Percentiles rank a stretch among this genome's conserved stretches.
These are phyloP conservation scores for Prunella vulgaris DNA, from an alignment of 257 asterid genomes.

Conservation along the genomic window DNA sequence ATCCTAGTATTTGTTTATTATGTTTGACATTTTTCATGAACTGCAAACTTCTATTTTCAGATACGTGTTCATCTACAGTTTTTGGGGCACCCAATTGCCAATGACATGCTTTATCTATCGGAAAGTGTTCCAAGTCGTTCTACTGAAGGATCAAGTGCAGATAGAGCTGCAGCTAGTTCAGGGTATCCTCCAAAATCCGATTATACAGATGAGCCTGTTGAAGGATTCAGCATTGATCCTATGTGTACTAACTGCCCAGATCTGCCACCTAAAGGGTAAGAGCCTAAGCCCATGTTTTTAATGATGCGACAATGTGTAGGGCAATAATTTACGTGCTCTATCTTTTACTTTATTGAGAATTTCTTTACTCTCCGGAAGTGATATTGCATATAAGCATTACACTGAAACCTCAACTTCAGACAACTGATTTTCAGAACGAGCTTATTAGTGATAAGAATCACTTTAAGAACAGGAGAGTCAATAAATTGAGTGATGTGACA, in stretches of 20 bases:
- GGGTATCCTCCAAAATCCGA: slow-evolving; percentile 24
- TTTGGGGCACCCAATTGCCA: slow-evolving; percentile 90
- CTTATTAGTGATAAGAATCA: background rate
- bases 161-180: slow-evolving; percentile 52
- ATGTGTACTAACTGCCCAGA: slow-evolving; percentile 94
- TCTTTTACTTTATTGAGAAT: background rate
- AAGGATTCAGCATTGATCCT: slow-evolving; percentile 66
- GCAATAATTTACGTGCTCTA: background rate
- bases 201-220: slow-evolving; percentile 29
- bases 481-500: background rate
- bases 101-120: slow-evolving; percentile 76
- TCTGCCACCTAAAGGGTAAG: slow-evolving; percentile 90
- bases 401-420: background rate
- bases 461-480: background rate
- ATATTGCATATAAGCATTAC: background rate
- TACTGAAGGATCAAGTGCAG: slow-evolving; percentile 44
- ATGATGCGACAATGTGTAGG: background rate
- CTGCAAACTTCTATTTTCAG: slow-evolving; percentile 40
- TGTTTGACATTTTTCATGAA: background rate
- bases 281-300: slow-evolving; percentile 8
- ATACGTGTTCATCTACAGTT: slow-evolving; percentile 89
- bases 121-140: slow-evolving; percentile 39
- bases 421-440: background rate
- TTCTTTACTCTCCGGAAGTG: background rate
- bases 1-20: background rate